Evolutionary conservation across 2,329 filamentous ascomycete species (phyloP), one percentile per base, ranked within the genome.

Genomic region (Dendryphion nanum): DNA sequence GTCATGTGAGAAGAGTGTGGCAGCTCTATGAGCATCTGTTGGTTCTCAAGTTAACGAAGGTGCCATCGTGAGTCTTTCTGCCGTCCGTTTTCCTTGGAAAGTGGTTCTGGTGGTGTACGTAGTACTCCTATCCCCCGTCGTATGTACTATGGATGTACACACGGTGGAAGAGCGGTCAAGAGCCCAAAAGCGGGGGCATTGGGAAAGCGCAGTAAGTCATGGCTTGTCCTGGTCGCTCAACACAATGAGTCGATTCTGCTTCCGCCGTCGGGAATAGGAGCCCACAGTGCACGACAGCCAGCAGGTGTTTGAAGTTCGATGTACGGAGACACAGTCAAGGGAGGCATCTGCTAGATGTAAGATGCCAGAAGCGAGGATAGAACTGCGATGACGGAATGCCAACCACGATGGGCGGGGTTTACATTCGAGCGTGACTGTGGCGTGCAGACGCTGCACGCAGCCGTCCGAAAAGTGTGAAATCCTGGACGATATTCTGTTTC

Each of bases 1-100:
- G 58, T 65, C 61, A 65, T 59, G 59, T 61, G 61, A 57, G 48
- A 30, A 38, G 39, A 33, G 54, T 55, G 50, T 55, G 52, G 52
- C 36, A 48, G 51, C 35, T 33, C 39, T 47, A 33, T 48, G 55
- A 26, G 38, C 46, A 16, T 28, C 41, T 40, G 57, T 64, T 62
- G 59, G 59, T 41, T 54, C 44, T 42, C 45, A 35, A 41, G 34
- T 49, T 48, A 44, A 55, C 43, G 50, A 55, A 40, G 48, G 54
- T 53, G 40, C 43, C 46, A 55, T 55, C 41, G 46, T 34, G 30
- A 41, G 30, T 38, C 41, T 38, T 37, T 42, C 51, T 44, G 35
- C 46, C 23, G 34, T 47, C 37, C 36, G 38, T 34, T 31, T 26
- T 26, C 33, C 38, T 45, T 38, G 40, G 37, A 39, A 28, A 36